phyloP scores from a whole-genome alignment of 495 filamentous ascomycete species.

The Wilcoxina mikolae region DNA sequence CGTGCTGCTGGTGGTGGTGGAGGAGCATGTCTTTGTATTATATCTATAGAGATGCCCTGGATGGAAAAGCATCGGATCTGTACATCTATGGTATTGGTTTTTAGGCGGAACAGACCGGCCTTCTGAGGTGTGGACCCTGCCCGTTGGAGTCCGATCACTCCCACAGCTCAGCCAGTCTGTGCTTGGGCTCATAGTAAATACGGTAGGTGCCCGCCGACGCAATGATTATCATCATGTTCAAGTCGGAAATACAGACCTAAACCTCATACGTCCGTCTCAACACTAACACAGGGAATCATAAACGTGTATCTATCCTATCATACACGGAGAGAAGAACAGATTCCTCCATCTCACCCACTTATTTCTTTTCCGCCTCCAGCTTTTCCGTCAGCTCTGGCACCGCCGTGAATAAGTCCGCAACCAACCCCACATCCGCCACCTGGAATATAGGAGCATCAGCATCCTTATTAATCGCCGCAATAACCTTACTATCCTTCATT shows the following conservation, averaged over 20 bases:
- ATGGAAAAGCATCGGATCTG: neutral
- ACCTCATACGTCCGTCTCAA: too few relatives aligned
- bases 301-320: too few relatives aligned
- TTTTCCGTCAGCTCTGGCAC: conserved; percentile 92
- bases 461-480: conserved; percentile 98
- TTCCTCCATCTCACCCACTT: neutral
- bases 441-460: conserved; percentile 96
- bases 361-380: conserved; percentile 51
- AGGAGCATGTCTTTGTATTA: neutral
- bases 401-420: conserved; percentile 88
- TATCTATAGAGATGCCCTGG: neutral
- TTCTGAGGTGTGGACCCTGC: too few relatives aligned
- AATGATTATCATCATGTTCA: too few relatives aligned
- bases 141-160: too few relatives aligned
- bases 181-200: too few relatives aligned
- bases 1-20: neutral
- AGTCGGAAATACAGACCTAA: too few relatives aligned
- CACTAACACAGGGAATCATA: too few relatives aligned
- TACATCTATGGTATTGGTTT: neutral
- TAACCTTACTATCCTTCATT: conserved; percentile 99
- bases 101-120: too few relatives aligned
- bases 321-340: too few relatives aligned
- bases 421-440: conserved; percentile 85
- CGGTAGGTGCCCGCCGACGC: too few relatives aligned
- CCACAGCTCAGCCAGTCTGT: too few relatives aligned